phyloP scores from a whole-genome alignment of 306 rosid species.

The Ceratonia siliqua region DNA sequence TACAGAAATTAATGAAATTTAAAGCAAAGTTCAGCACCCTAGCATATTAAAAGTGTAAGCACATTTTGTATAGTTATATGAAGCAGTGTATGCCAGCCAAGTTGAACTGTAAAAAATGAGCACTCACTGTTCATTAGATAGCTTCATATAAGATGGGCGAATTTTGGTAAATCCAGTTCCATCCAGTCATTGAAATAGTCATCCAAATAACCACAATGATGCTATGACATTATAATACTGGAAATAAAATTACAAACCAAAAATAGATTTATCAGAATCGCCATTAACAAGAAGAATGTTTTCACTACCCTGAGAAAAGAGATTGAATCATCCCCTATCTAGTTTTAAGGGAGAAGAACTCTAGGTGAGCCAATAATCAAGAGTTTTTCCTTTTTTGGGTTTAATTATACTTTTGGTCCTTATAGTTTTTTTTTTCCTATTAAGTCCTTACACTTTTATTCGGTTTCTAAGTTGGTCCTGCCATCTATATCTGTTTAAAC shows the following conservation, averaged over 20 bases:
- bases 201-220: background rate
- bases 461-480: no score
- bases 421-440: no score
- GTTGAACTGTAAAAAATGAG: background rate
- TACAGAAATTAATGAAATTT: background rate
- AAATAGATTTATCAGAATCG: background rate
- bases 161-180: background rate
- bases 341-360: background rate
- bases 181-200: background rate
- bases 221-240: background rate
- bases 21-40: background rate
- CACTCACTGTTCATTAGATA: background rate
- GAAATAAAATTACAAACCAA: background rate
- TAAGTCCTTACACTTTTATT: no score
- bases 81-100: background rate
- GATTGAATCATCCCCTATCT: background rate
- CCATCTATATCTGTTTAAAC: no score
- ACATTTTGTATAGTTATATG: background rate
- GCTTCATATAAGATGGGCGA: background rate
- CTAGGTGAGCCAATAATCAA: background rate
- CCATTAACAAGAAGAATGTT: background rate
- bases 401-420: no score
- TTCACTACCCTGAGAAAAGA: background rate
- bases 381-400: no score
- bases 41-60: background rate